Conservation (phyloP, 352 stramenopile species). For the Peronospora destructor region DNA sequence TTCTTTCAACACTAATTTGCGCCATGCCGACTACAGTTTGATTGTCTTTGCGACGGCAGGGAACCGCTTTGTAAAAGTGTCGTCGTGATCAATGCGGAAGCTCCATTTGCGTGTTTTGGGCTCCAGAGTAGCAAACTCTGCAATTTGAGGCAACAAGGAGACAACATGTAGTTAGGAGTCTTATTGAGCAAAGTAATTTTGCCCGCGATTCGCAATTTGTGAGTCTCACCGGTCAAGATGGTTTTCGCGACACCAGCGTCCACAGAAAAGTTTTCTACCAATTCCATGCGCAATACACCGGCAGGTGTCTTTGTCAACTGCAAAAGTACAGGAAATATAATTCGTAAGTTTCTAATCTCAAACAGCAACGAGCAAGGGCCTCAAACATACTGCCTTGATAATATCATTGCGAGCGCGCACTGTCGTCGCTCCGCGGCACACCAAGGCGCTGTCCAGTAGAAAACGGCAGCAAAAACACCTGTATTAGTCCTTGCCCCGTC, state of each 20-base stretch:
- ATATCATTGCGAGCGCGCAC: slow-evolving; percentile 39
- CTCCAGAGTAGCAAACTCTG: slow-evolving; percentile 49
- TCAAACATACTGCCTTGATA: slow-evolving; percentile 40
- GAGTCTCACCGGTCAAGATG: slow-evolving; percentile 34
- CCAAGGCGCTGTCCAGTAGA: slow-evolving; percentile 18
- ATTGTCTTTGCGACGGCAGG: slow-evolving; percentile 39
- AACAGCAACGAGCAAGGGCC: not conserved
- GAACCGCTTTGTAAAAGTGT: slow-evolving; percentile 49
- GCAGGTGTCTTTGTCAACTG: slow-evolving; percentile 32
- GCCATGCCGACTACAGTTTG: slow-evolving; percentile 31
- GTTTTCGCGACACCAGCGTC: slow-evolving; percentile 40
- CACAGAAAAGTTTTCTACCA: slow-evolving; percentile 38
- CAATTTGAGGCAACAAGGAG: not conserved
- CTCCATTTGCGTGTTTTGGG: slow-evolving; percentile 39
- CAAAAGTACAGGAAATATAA: not conserved
- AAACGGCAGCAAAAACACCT: not conserved
- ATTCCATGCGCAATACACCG: slow-evolving; percentile 39
- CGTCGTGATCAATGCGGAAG: slow-evolving; percentile 43
- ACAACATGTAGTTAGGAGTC: slow-evolving; percentile 4
- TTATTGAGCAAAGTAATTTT: not conserved
- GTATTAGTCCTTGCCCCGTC: not conserved
- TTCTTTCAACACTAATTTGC: slow-evolving; percentile 1
- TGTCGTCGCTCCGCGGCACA: slow-evolving; percentile 29
- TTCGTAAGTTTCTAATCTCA: slow-evolving; percentile 1
- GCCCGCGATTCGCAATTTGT: not conserved